phyloP scores from a whole-genome alignment of 1,284 basidiomycete species.

The Leccinum pseudoinsigne region DNA sequence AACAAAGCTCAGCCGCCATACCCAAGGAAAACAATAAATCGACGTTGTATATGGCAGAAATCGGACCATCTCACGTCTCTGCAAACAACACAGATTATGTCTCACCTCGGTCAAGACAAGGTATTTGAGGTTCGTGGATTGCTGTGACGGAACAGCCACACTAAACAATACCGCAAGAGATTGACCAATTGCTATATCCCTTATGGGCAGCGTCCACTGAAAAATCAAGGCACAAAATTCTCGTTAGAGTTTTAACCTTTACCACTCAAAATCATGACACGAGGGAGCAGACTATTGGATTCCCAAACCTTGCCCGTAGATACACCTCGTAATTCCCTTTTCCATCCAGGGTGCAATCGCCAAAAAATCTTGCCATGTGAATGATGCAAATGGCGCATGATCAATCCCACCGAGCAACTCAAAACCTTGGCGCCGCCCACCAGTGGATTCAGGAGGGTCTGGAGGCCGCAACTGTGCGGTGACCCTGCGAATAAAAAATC shows the following conservation, averaged over 20 bases:
- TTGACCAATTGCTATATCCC: conserved; percentile 1
- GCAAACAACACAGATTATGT: conserved; percentile 26
- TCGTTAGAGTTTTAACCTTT: conserved; percentile 1
- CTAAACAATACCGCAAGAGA: conserved; percentile 16
- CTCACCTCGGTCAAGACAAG: conserved; percentile 36
- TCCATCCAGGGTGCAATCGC: conserved; percentile 78
- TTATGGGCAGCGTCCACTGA: conserved; percentile 1
- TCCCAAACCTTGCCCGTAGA: conserved; percentile 70
- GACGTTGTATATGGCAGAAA: conserved; percentile 4
- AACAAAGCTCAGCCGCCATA: conserved; percentile 24
- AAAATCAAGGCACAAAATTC: conserved; percentile 11
- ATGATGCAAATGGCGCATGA: conserved; percentile 62
- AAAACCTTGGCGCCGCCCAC: conserved; percentile 44
- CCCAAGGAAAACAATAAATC: conserved; percentile 27
- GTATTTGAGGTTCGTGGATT: neutral
- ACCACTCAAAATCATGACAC: neutral
- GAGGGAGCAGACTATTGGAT: conserved; percentile 35
- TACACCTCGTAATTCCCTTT: conserved; percentile 56
- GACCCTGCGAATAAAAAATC: conserved; percentile 44
- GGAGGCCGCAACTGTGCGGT: conserved; percentile 59
- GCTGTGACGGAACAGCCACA: conserved; percentile 18
- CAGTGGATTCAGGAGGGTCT: conserved; percentile 40
- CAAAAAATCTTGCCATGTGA: conserved; percentile 66
- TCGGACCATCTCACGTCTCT: conserved; percentile 10
- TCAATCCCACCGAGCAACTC: conserved; percentile 50